A percentile compares a stretch with the other conserved stretches of the same genome.
Conservation (phyloP, 176 grass and related monocot species). For the Phragmites australis region DNA sequence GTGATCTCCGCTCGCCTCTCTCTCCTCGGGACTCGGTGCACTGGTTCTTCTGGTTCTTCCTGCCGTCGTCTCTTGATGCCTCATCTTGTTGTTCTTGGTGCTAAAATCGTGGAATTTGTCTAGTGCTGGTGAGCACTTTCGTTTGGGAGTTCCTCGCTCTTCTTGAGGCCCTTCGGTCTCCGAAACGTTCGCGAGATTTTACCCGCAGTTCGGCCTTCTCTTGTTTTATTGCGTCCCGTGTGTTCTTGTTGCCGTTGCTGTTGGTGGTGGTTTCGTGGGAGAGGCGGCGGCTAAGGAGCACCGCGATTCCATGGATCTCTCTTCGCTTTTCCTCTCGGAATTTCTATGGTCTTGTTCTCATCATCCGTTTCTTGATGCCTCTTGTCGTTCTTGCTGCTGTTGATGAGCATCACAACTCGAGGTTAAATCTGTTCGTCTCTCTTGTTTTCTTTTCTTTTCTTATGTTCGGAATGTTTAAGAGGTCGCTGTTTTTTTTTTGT, state of each 20-base stretch:
- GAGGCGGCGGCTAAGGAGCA: not conserved
- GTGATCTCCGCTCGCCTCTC: conserved; percentile 24
- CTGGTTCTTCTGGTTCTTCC: conserved; percentile 1
- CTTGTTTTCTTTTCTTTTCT: not conserved
- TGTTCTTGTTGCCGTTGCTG: not conserved
- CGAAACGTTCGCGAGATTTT: not conserved
- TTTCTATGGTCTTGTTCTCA: not conserved
- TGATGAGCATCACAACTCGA: not conserved
- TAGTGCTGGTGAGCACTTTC: not conserved
- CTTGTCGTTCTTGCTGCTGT: not conserved
- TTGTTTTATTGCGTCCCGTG: not conserved
- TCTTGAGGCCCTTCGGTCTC: not conserved
- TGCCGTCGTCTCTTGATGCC: not conserved
- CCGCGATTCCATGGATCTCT: not conserved
- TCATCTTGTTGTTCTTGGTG: not conserved
- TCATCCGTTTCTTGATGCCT: conserved; percentile 21
- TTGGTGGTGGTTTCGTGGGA: not conserved
- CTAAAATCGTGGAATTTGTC: not conserved
- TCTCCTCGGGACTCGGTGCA: not conserved
- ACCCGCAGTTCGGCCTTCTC: not conserved
- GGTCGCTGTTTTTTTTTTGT: not conserved
- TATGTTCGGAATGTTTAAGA: not conserved
- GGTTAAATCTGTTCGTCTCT: not conserved
- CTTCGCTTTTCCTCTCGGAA: conserved; percentile 5
- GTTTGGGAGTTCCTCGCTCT: conserved; percentile 1